Conservation (phyloP, 2,329 filamentous ascomycete species). For the Trematosphaeria pertusa region DNA sequence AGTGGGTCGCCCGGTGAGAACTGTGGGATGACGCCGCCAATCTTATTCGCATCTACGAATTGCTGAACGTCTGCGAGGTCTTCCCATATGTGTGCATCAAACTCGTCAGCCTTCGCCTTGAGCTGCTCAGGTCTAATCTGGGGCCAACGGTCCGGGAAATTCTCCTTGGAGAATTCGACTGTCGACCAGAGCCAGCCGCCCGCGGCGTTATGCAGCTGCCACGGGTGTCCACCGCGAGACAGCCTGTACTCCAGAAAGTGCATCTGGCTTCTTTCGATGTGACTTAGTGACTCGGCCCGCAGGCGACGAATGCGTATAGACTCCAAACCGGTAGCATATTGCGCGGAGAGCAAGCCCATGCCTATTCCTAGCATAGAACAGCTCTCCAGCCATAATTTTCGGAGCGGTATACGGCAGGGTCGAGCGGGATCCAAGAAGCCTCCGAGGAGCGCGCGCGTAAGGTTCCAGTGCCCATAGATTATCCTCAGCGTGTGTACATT, state of each 20-base stretch:
- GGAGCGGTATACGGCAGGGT: slow-evolving; percentile 37
- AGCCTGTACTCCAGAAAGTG: slow-evolving; percentile 31
- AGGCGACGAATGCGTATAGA: slow-evolving; percentile 52
- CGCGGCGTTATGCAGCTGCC: slow-evolving; percentile 37
- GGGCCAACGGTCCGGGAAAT: slow-evolving; percentile 9
- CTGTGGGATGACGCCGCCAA: slow-evolving; percentile 6
- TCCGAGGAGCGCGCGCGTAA: slow-evolving; percentile 49
- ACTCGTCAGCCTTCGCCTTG: slow-evolving; percentile 22
- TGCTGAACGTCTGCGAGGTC: slow-evolving; percentile 31
- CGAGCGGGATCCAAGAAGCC: slow-evolving; percentile 48
- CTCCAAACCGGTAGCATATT: slow-evolving; percentile 45
- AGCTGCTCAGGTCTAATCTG: slow-evolving; percentile 19
- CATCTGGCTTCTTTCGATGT: slow-evolving; percentile 22
- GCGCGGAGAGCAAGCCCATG: slow-evolving; percentile 19
- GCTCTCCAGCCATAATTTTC: slow-evolving; percentile 56
- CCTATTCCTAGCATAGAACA: slow-evolving; percentile 45
- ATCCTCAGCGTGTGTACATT: slow-evolving; percentile 55
- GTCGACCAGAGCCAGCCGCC: slow-evolving; percentile 41
- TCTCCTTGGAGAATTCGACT: slow-evolving; percentile 25
- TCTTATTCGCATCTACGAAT: slow-evolving; percentile 24
- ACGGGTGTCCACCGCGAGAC: slow-evolving; percentile 36
- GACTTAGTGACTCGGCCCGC: slow-evolving; percentile 32
- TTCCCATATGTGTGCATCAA: slow-evolving; percentile 36
- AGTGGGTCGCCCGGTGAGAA: slow-evolving; percentile 11
- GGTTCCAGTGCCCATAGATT: slow-evolving; percentile 52